Percentiles rank a stretch among this genome's conserved stretches.
These are phyloP conservation scores for Cornus florida DNA, from an alignment of 148 eudicot genomes.

Conservation along the genomic window DNA sequence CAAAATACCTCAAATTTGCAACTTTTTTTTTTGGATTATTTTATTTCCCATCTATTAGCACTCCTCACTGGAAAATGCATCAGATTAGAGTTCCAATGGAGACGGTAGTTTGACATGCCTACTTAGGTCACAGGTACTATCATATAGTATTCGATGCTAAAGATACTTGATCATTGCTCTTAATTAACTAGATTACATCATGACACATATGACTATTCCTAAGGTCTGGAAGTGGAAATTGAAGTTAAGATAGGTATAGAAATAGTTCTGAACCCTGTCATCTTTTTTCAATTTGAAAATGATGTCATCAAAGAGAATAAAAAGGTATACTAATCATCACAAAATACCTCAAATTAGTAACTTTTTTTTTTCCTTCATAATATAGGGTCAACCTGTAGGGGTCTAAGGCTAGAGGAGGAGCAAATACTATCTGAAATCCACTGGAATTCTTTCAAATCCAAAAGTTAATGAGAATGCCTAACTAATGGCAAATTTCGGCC, in stretches of 20 bases:
- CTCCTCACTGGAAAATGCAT: neutral
- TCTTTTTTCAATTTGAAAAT: neutral
- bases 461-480: too few relatives aligned
- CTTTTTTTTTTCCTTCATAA: too few relatives aligned
- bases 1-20: too few relatives aligned
- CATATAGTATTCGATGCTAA: neutral
- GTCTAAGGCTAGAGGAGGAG: too few relatives aligned
- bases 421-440: too few relatives aligned
- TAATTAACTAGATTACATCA: neutral
- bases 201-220: neutral
- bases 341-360: too few relatives aligned
- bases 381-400: too few relatives aligned
- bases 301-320: too few relatives aligned
- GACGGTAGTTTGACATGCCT: neutral
- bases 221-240: neutral
- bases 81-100: neutral
- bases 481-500: neutral
- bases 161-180: neutral
- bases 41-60: neutral
- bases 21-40: too few relatives aligned
- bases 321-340: too few relatives aligned
- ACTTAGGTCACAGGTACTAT: neutral
- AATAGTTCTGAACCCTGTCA: neutral
- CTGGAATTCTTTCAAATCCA: too few relatives aligned
- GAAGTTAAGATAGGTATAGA: neutral